These are phyloP conservation scores for Neurospora sp. DNA, from an alignment of 495 filamentous ascomycete species.

Conservation along the genomic window DNA sequence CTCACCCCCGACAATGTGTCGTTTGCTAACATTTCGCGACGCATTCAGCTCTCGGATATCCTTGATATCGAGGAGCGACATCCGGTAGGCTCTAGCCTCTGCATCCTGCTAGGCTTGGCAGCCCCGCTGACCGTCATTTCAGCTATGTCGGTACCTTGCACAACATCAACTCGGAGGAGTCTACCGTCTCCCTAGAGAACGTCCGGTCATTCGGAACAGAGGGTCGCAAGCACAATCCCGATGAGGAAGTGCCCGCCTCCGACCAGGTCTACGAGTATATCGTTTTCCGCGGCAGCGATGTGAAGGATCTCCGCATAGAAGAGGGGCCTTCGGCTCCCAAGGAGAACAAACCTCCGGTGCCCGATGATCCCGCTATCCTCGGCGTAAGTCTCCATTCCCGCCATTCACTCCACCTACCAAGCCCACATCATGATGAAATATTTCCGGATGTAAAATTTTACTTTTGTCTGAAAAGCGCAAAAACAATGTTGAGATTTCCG, in stretches of 20 bases:
- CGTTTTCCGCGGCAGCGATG: conserved; percentile 96
- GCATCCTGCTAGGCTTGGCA: conserved; percentile 15
- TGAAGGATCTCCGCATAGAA: conserved; percentile 92
- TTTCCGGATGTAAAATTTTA: conserved; percentile 69
- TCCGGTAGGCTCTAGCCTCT: conserved; percentile 53
- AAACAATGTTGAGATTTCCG: conserved; percentile 85
- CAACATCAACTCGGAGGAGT: conserved; percentile 94
- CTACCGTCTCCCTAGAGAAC: conserved; percentile 92
- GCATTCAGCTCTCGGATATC: conserved; percentile 60
- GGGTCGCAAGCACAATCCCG: conserved; percentile 65
- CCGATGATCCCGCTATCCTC: conserved; percentile 93
- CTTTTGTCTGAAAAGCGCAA: conserved; percentile 79
- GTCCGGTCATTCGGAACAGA: conserved; percentile 91
- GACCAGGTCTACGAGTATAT: conserved; percentile 95
- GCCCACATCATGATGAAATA: conserved; percentile 61
- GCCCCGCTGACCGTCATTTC: conserved; percentile 7
- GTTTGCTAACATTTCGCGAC: conserved; percentile 14
- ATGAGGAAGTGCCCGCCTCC: conserved; percentile 71
- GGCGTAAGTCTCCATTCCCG: conserved; percentile 60
- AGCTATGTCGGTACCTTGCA: conserved; percentile 94
- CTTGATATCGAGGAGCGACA: conserved; percentile 93
- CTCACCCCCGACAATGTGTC: not conserved
- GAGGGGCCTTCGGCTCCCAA: conserved; percentile 53
- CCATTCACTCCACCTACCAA: not conserved
- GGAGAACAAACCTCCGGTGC: conserved; percentile 68